A percentile compares a stretch with the other conserved stretches of the same genome.
phyloP scores from a whole-genome alignment of 805 yeast genomes.

The Priceomyces melissophilus region DNA sequence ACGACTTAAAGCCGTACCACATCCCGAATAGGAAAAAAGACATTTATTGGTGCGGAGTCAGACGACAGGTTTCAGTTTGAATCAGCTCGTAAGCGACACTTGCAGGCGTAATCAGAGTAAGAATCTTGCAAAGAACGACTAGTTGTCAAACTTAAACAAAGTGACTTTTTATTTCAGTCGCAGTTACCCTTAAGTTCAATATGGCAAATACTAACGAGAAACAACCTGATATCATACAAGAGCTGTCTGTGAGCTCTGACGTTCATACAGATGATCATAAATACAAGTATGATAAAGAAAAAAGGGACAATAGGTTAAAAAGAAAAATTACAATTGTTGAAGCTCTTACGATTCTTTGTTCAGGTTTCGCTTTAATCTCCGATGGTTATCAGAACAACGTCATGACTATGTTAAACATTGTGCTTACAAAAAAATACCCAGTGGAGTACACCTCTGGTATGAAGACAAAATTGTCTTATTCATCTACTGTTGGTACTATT shows the following conservation, averaged over 20 bases:
- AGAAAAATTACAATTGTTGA: conserved; percentile 26
- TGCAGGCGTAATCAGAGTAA: too few species aligned
- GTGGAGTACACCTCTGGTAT: conserved; percentile 40
- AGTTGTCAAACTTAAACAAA: too few species aligned
- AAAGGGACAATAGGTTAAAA: conserved; percentile 25
- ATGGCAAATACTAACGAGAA: not conserved
- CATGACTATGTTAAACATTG: conserved; percentile 65
- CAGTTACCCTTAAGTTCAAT: too few species aligned
- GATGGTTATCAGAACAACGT: conserved; percentile 77
- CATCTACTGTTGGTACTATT: conserved; percentile 66
- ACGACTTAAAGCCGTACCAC: too few species aligned
- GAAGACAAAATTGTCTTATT: conserved; percentile 66
- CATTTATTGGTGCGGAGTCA: too few species aligned
- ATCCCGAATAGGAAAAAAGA: too few species aligned
- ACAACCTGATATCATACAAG: not conserved
- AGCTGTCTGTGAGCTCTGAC: conserved; percentile 1
- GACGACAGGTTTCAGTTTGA: too few species aligned
- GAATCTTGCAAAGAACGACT: too few species aligned
- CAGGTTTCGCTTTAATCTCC: conserved; percentile 73
- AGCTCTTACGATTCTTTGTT: conserved; percentile 49
- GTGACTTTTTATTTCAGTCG: too few species aligned
- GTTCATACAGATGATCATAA: not conserved
- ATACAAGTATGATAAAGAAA: conserved; percentile 31
- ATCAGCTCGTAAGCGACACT: too few species aligned
- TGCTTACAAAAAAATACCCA: conserved; percentile 49